Base-by-base conservation (phyloP, 2,329 filamentous ascomycete species). In the Exophiala sp. region DNA sequence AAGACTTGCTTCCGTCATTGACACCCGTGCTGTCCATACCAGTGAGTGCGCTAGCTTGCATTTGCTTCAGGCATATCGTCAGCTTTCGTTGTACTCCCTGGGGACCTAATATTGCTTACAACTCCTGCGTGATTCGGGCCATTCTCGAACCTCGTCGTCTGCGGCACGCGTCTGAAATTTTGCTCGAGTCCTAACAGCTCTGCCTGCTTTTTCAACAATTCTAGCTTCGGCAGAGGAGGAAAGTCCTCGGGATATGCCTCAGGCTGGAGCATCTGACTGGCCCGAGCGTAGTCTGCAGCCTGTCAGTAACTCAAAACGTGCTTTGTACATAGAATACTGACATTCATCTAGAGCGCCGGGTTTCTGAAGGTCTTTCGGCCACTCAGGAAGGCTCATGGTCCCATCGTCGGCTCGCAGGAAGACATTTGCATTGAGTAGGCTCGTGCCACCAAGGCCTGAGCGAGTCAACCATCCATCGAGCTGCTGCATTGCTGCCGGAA, bases 381-480 rank as follows among this genome's bases (percentile, higher is more conserved):
- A 48, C n/a, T 41, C 45, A 4, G 37, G 37, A 4, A 48, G 37
- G 14, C 38, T 41, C 45, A 48, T 41, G 3, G 45, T 10, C 3
- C 45, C 38, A 11, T 40, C 29, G 22, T 66, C 63, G 5, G 60
- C 56, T 22, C 55, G 38, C 1, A 68, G 52, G 37, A 63, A 67
- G 1, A 66, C 62, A 37, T 64, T 64, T 8, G 64, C 63, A 47
- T 65, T 66, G 22, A 66, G 37, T 4, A 65, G 54, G 19, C 57
- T 61, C 5, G 63, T 64, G 2, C 64, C 64, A n/a, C 64, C 64
- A 11, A 65, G 60, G n/a, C 65, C 65, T 48, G 19, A 16, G 13
- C 3, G 10, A 8, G 38, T 48, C 11, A 48, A n/a, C n/a, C 11
- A 32, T 23, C 8, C 21, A 41, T 19, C 7, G 5, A 3, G 5